phyloP scores from a whole-genome alignment of 208 protist genomes.

The Leishmania turanica region DNA sequence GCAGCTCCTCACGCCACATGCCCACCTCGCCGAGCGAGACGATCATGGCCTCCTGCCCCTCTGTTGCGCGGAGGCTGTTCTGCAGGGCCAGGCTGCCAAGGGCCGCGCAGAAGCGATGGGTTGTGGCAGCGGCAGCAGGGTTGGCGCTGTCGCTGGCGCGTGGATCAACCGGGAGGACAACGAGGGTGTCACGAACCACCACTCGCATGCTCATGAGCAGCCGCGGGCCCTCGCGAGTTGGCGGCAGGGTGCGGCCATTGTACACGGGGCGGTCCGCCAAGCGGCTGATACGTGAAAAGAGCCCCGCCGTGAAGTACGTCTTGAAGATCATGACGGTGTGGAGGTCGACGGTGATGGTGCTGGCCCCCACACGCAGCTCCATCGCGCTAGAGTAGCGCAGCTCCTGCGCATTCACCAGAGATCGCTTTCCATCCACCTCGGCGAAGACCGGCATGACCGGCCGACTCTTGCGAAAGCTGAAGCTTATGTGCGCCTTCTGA shows the following conservation, averaged over 20 bases:
- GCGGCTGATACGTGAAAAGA: constrained; percentile 58
- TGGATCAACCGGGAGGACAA: constrained; percentile 75
- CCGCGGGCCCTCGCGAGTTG: constrained; percentile 44
- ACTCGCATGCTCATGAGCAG: constrained; percentile 80
- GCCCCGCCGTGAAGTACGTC: constrained; percentile 69
- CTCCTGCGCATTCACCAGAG: constrained; percentile 68
- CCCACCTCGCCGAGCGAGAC: constrained; percentile 70
- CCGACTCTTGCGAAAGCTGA: constrained; percentile 69
- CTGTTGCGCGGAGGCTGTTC: constrained; percentile 63
- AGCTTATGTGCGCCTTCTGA: constrained; percentile 44
- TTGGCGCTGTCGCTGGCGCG: constrained; percentile 15
- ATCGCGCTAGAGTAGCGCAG: constrained; percentile 79
- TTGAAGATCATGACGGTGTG: constrained; percentile 76
- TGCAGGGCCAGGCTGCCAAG: constrained; percentile 63
- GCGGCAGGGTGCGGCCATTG: constrained; percentile 58
- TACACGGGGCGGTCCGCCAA: constrained; percentile 73
- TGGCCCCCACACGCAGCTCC: constrained; percentile 66
- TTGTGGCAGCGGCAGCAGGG: not conserved
- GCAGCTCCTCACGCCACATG: constrained; percentile 36
- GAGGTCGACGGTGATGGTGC: constrained; percentile 68
- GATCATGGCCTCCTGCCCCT: constrained; percentile 64
- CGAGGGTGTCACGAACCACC: constrained; percentile 53
- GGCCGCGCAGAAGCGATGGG: constrained; percentile 49
- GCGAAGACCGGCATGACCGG: constrained; percentile 84
- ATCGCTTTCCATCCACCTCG: constrained; percentile 47